Evolutionary conservation across 805 yeast species (phyloP).

Genomic region (Maudiozyma saulgeensis): DNA sequence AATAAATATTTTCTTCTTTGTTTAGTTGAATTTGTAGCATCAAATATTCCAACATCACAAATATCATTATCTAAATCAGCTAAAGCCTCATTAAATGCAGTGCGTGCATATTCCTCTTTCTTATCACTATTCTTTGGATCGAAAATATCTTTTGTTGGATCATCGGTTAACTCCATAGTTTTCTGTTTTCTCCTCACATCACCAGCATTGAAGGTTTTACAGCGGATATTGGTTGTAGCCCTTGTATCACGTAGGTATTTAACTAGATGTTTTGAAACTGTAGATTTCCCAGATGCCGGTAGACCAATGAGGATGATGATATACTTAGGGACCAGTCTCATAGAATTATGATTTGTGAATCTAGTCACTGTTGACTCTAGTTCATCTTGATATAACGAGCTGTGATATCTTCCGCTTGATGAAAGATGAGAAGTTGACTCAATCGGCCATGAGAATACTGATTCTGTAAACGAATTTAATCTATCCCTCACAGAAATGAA

Average conservation of each 20-base stretch:
- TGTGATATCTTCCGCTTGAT: too few relatives aligned
- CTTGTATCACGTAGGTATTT: slow-evolving; percentile 38
- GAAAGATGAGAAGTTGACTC: background rate
- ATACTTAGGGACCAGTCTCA: slow-evolving; percentile 31
- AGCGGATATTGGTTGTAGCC: slow-evolving; percentile 21
- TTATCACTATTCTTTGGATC: slow-evolving; percentile 35
- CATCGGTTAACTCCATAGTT: slow-evolving; percentile 21
- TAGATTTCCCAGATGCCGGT: slow-evolving; percentile 72
- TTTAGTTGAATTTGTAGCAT: slow-evolving; percentile 49
- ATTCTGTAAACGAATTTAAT: background rate
- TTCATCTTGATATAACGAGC: background rate
- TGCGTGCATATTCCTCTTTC: slow-evolving; percentile 44
- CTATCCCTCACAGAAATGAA: background rate
- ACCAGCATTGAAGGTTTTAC: slow-evolving; percentile 61
- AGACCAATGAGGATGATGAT: slow-evolving; percentile 66
- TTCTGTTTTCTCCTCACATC: slow-evolving; percentile 46
- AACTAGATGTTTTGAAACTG: slow-evolving; percentile 56
- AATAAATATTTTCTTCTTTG: slow-evolving; percentile 30
- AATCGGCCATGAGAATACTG: background rate
- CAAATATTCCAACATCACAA: slow-evolving; percentile 49
- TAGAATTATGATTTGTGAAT: background rate
- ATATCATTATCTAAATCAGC: slow-evolving; percentile 34
- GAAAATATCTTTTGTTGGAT: slow-evolving; percentile 32
- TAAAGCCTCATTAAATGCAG: slow-evolving; percentile 39
- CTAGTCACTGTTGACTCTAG: background rate